Evolutionary conservation across 345 rosid genomes (phyloP).

Genomic region (Citrus trifoliata): DNA sequence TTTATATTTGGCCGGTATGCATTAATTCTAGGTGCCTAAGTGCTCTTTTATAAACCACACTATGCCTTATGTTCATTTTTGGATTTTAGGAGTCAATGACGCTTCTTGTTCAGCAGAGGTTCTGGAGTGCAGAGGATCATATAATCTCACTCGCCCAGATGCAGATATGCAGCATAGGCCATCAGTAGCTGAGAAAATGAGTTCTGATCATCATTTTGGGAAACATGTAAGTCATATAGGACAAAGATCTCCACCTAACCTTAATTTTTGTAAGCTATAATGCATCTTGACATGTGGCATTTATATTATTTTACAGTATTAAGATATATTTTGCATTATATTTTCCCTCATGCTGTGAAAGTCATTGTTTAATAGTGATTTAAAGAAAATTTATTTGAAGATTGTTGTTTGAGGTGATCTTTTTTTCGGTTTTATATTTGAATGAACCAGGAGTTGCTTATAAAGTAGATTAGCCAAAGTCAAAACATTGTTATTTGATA

Average conservation of each 20-base stretch:
- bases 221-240: conserved; percentile 22
- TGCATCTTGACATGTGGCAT: background rate
- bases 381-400: background rate
- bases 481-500: background rate
- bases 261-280: background rate
- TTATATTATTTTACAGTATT: background rate
- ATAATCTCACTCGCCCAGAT: conserved; percentile 17
- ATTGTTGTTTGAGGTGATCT: background rate
- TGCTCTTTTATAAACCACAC: background rate
- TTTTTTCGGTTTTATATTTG: background rate
- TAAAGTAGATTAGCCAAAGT: background rate
- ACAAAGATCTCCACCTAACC: background rate
- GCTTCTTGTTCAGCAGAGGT: conserved; percentile 21
- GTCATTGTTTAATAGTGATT: background rate
- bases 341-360: background rate
- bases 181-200: conserved; percentile 16
- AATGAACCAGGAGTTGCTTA: background rate
- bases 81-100: conserved; percentile 23
- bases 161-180: conserved; percentile 20
- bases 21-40: background rate
- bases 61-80: conserved; percentile 1
- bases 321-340: too few species aligned
- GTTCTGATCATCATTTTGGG: conserved; percentile 9
- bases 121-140: conserved; percentile 18
- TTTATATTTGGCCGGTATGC: background rate